phyloP scores from a whole-genome alignment of 1,284 basidiomycete genomes.

The Tremellales sp. region DNA sequence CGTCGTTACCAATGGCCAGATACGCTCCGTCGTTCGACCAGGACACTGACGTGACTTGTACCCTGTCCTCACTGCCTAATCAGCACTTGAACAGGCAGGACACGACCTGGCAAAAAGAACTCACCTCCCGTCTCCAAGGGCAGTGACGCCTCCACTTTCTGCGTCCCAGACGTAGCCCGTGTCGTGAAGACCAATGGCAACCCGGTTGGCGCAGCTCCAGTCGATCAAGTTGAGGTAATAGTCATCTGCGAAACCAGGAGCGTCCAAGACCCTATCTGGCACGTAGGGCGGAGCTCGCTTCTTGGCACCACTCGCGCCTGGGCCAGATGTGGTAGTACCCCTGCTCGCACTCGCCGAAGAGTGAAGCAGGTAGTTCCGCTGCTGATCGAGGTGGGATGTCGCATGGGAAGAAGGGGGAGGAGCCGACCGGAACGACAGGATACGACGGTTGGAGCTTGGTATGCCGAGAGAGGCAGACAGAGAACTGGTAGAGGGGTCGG shows the following conservation, averaged over 20 bases:
- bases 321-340: constrained; percentile 14
- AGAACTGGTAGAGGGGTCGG: constrained; percentile 27
- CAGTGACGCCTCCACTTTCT: constrained; percentile 70
- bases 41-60: constrained; percentile 23
- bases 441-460: constrained; percentile 31
- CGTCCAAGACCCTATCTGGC: constrained; percentile 90
- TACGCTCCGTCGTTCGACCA: constrained; percentile 43
- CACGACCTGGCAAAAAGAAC: neutral
- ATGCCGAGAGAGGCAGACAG: constrained; percentile 31
- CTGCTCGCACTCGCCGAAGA: constrained; percentile 26
- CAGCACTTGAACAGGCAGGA: constrained; percentile 54
- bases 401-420: constrained; percentile 42
- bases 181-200: constrained; percentile 81
- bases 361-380: constrained; percentile 42
- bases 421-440: constrained; percentile 45
- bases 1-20: constrained; percentile 79
- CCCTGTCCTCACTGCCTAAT: constrained; percentile 53
- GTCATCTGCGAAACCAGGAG: constrained; percentile 91
- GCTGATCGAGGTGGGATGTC: constrained; percentile 42
- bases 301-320: constrained; percentile 20
- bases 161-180: constrained; percentile 90
- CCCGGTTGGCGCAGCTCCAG: constrained; percentile 81
- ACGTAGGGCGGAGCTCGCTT: constrained; percentile 52
- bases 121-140: constrained; percentile 28
- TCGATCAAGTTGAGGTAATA: constrained; percentile 93